phyloP scores from a whole-genome alignment of 179 eudicot genomes.

The Monotropa hypopitys region DNA sequence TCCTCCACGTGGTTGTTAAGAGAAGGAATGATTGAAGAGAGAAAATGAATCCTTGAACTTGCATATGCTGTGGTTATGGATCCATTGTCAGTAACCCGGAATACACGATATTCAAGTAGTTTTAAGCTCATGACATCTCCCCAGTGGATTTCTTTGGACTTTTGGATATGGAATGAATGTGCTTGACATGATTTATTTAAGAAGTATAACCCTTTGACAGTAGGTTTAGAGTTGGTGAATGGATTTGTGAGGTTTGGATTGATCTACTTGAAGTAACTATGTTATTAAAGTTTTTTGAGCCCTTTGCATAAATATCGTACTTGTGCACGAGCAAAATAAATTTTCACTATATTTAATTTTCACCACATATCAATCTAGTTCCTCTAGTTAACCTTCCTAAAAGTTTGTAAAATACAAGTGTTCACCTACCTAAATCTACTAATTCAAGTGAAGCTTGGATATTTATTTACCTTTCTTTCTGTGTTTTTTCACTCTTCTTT shows the following conservation, averaged over 20 bases:
- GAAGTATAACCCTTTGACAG: not conserved
- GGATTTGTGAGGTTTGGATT: not conserved
- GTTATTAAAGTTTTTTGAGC: not conserved
- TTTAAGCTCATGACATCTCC: not conserved
- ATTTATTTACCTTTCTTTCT: not conserved
- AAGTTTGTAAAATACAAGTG: no score
- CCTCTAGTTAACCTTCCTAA: no score
- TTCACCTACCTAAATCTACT: not conserved
- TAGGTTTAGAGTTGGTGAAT: not conserved
- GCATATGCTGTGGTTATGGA: not conserved
- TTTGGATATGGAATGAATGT: not conserved
- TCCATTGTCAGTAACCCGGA: not conserved
- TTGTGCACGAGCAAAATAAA: not conserved
- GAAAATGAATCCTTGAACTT: not conserved
- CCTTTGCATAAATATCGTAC: not conserved
- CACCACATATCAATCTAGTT: not conserved
- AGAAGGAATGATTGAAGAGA: not conserved
- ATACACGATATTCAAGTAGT: not conserved
- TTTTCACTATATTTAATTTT: not conserved
- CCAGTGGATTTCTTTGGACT: not conserved
- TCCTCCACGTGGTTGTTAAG: not conserved
- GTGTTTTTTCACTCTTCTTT: not conserved
- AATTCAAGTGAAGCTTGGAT: not conserved
- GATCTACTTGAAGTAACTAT: not conserved
- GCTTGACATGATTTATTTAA: not conserved